A percentile compares a stretch with the other conserved stretches of the same genome.
Conservation (phyloP, 2,329 filamentous ascomycete species). For the Pestalotiopsis fici region DNA sequence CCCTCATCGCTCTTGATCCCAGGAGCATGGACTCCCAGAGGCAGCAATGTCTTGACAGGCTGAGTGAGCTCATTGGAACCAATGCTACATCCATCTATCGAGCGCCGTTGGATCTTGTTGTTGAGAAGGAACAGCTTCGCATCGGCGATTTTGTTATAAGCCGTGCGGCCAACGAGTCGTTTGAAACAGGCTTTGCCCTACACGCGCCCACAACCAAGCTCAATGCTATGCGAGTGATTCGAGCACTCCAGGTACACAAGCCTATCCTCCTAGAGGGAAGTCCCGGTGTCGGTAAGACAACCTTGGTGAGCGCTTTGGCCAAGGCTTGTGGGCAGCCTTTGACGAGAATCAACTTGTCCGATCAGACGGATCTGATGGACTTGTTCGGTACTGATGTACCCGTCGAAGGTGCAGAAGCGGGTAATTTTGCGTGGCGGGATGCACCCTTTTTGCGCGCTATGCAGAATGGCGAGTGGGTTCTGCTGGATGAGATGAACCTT, state of each 20-base stretch:
- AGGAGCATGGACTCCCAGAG: conserved; percentile 73
- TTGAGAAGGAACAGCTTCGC: conserved; percentile 55
- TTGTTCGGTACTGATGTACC: conserved; percentile 96
- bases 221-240: conserved; percentile 88
- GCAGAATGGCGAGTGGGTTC: conserved; percentile 95
- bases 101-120: conserved; percentile 57
- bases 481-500: conserved; percentile 98
- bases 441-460: conserved; percentile 94
- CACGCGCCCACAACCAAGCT: conserved; percentile 85
- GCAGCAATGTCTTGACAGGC: conserved; percentile 69
- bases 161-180: conserved; percentile 47
- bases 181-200: conserved; percentile 71
- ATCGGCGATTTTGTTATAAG: conserved; percentile 77
- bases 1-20: conserved; percentile 73
- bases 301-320: conserved; percentile 83
- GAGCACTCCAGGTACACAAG: conserved; percentile 85
- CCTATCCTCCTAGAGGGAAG: conserved; percentile 94
- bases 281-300: conserved; percentile 98
- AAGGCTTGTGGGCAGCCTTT: conserved; percentile 77
- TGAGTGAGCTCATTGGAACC: conserved; percentile 64
- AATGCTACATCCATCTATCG: conserved; percentile 70
- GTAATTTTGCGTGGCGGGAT: conserved; percentile 93
- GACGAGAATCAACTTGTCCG: conserved; percentile 94
- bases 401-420: conserved; percentile 86
- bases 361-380: conserved; percentile 97